Conservation (phyloP, 768 basidiomycete species). For the Macrocybe gigantea region DNA sequence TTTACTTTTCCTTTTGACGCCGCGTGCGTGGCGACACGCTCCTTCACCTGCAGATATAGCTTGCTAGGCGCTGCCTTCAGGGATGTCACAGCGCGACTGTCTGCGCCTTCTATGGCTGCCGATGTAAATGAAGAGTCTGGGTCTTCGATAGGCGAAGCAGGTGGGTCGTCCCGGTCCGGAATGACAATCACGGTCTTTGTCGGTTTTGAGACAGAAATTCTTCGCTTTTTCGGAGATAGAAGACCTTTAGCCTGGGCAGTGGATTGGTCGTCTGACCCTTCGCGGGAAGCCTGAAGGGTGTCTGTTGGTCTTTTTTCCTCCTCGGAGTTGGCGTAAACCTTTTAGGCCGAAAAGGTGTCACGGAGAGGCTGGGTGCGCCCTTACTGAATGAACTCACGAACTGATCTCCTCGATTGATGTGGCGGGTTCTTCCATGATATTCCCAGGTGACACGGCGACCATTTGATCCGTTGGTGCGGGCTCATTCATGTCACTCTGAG, state of each 20-base stretch:
- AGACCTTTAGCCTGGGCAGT: no score
- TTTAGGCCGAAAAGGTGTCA: neutral
- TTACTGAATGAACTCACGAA: slow-evolving; percentile 7
- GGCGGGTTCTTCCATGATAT: neutral
- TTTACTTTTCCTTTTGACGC: slow-evolving; percentile 21
- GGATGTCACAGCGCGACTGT: slow-evolving; percentile 7
- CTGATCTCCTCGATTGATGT: slow-evolving; percentile 15
- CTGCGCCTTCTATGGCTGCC: slow-evolving; percentile 2
- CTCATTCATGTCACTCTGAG: no score
- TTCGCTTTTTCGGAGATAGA: slow-evolving; percentile 1
- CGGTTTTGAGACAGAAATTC: slow-evolving; percentile 10
- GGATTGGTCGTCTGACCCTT: neutral
- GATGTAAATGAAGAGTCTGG: slow-evolving; percentile 9
- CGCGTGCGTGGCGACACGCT: slow-evolving; percentile 27
- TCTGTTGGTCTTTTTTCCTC: neutral
- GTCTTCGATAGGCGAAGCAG: slow-evolving; percentile 30
- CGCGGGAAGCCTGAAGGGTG: neutral
- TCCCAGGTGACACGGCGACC: no score
- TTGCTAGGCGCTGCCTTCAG: slow-evolving; percentile 19
- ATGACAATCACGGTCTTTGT: slow-evolving; percentile 1
- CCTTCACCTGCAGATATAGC: slow-evolving; percentile 25
- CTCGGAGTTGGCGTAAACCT: slow-evolving; percentile 10
- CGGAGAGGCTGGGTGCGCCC: neutral
- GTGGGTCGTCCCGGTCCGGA: slow-evolving; percentile 8
- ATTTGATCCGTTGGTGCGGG: no score